Evolutionary conservation across 108 stramenopile genomes (phyloP), one percentile per base, ranked within the genome.

Genomic region (Chaetoceros tenuissimus): DNA sequence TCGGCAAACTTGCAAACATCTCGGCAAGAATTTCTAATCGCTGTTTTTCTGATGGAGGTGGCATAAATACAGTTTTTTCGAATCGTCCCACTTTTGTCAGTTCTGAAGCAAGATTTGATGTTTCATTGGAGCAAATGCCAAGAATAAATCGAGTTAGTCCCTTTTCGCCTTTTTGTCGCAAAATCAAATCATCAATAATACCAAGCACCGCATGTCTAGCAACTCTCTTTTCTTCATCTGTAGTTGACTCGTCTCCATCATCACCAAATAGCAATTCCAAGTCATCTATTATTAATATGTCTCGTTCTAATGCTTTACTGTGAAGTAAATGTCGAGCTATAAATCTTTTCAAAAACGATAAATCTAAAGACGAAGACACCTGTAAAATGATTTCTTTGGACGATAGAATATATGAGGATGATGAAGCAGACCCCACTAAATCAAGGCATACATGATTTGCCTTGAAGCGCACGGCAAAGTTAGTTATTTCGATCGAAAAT

Each of bases 241-340:
- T 43, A 44, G 51, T 45, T 10, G 52, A 58, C 7, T 51, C 67
- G 17, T 71, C 65, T 25, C 74, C 67, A 30, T 62, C 64, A 28
- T 19, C 45, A 17, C 66, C 58, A 2, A 84, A 51, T 3, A 86
- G 34, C 24, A 52, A 64, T 30, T 90, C 77, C 20, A 89, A 56
- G 64, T 89, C 87, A 57, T 89, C 87, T 18, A 89, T 63, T 7
- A 89, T 61, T 51, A 82, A 59, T 24, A 86, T 58, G 55, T 59
- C 21, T 47, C 31, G 40, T 66, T 26, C 19, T 48, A 43, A 30
- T 18, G 2, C 5, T 27, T 53, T 20, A 21, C 24, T 3, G 21
- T 18, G 30, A 21, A 19, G 31, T 17, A 18, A 45, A 57, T 13
- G 20, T 17, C 20, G 2, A 2, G 17, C 28, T 31, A 44, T 18